Evolutionary conservation across 441 rosid genomes (phyloP).

Genomic region (Pelargonium citronellum): DNA sequence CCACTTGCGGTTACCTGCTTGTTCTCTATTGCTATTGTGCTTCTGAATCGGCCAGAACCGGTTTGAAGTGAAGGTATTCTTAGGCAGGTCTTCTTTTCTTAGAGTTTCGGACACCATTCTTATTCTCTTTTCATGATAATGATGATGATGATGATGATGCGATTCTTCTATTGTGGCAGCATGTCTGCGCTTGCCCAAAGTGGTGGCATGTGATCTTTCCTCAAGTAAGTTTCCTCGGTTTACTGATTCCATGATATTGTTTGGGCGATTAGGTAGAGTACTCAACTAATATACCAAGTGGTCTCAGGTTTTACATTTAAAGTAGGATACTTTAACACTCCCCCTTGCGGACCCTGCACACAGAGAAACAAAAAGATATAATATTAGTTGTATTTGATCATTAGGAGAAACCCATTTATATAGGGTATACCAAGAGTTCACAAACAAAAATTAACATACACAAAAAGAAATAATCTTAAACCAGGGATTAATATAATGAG

Average conservation of each 20-base stretch:
- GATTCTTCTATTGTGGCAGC: slow-evolving; percentile 17
- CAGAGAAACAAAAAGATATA: too few relatives aligned
- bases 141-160: neutral
- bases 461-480: too few relatives aligned
- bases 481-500: too few relatives aligned
- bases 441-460: too few relatives aligned
- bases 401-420: too few relatives aligned
- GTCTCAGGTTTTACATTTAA: too few relatives aligned
- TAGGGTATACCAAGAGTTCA: too few relatives aligned
- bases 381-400: too few relatives aligned
- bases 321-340: too few relatives aligned
- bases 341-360: neutral
- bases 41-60: slow-evolving; percentile 31
- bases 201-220: slow-evolving; percentile 22
- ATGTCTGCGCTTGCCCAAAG: slow-evolving; percentile 27
- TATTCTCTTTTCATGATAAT: slow-evolving; percentile 20
- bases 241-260: neutral
- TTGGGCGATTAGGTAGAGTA: too few relatives aligned
- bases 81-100: slow-evolving; percentile 24
- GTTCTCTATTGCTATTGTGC: slow-evolving; percentile 22
- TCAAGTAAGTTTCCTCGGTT: neutral
- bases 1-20: slow-evolving; percentile 51
- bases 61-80: slow-evolving; percentile 21
- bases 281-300: too few relatives aligned
- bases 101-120: slow-evolving; percentile 27